Evolutionary conservation across 106 monocot genomes (phyloP), one percentile per base, ranked within the genome.

Genomic region (Phalaenopsis equestris): DNA sequence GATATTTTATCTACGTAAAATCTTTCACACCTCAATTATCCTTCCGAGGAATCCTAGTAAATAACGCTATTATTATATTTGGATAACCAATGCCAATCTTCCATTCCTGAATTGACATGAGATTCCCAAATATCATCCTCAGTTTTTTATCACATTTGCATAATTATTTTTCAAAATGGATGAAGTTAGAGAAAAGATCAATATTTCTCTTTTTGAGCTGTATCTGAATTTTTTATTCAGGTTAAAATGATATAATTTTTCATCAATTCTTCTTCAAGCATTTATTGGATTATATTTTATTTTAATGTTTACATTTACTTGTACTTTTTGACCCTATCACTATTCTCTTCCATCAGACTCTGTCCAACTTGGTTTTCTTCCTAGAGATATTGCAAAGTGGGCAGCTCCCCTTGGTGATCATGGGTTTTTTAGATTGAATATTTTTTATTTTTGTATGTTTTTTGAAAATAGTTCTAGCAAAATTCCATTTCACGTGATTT

Each of bases 381-480:
- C 93, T 55, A 86, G 83, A 86, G 87, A 95, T 80, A 84, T 91
- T 70, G 93, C 95, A 37, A 93, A 91, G 78, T 95, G 95, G 95
- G 90, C 92, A 72, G 86, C 95, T 10, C 87, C 93, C 80, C 87
- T 95, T 70, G 80, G 81, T 56, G 95, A 95, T 75, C 41, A 24
- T 24, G 93, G 87, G 7, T 88, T 86, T 68, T 91, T 95, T 74
- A 2, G n/a, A 76, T 74, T 76, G n/a, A 2, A 6, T 57, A 16
- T 81, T 7, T 75, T 61, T 72, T 16, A 8, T 72, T 10, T 72
- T 72, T 12, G 1, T 68, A 10, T 36, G 30, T 68, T 12, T 38
- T 15, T 12, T 38, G 37, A 14, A 72, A 38, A 41, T 41, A 11
- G 12, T 72, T 72, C 39, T 72, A 41, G 15, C 14, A 39, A 12